Base-by-base conservation (phyloP, 805 yeast species). In the Debaryomyces hansenii region DNA sequence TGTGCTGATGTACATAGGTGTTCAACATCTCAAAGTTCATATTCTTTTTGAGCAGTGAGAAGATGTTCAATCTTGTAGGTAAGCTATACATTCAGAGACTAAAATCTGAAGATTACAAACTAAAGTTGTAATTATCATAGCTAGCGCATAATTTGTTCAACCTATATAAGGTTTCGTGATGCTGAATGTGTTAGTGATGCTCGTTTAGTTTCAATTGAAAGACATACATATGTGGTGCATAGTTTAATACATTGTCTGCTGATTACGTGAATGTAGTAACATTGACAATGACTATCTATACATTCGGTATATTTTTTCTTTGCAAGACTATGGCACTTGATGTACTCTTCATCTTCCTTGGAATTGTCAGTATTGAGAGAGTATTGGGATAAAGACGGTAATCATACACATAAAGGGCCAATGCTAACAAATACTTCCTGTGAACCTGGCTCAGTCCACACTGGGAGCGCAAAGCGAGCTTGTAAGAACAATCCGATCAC, bases 381-480 rank as follows among this genome's bases (percentile, higher is more conserved):
- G 5, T 8, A 12, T 31, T 31, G 34, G 16, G 2, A 12, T 4
- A 5, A 11, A 9, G 34, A 11, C 11, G 21, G 34, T 10, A 6
- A 38, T 18, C 51, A 39, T 45, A 48, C 49, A 34, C 51, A 48
- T 36, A 45, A 37, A 9, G 49, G 49, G 9, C 51, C 51, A 37
- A 44, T 35, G 32, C 35, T 37, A 24, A 15, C 11, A 20, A 37
- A 12, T 21, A n/a, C 2, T 18, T 37, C 40, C 12, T 12, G 29
- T 14, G 18, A 2, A 11, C n/a, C 11, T 32, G 35, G 2, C 5
- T 5, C 27, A 24, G 7, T 5, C 27, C 2, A 9, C 10, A 24
- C 2, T 9, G 10, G 3, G 10, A 24, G 4, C 10, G 27, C 27
- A 6, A 7, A 2, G 10, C 10, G 27, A 9, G 27, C 27, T 7